Percentiles rank a stretch among this genome's conserved stretches.
phyloP scores from a whole-genome alignment of 257 asterid species.

The Knoxia roxburghii region DNA sequence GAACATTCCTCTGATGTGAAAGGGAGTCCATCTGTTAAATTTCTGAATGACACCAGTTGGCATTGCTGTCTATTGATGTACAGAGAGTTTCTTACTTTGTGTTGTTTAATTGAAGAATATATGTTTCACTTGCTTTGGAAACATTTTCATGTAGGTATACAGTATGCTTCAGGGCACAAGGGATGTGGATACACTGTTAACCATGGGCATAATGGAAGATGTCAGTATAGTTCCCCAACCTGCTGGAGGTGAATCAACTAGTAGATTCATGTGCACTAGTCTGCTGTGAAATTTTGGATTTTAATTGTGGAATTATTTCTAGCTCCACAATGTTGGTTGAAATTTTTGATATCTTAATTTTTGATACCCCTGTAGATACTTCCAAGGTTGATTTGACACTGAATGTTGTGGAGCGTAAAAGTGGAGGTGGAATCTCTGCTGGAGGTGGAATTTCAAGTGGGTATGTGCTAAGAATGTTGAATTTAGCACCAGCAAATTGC shows the following conservation, averaged over 20 bases:
- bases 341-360: neutral
- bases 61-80: neutral
- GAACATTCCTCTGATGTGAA: neutral
- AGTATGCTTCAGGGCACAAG: slow-evolving; percentile 98
- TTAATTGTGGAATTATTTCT: neutral
- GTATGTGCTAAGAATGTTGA: slow-evolving; percentile 43
- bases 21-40: neutral
- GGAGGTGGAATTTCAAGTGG: slow-evolving; percentile 99
- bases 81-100: neutral
- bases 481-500: neutral
- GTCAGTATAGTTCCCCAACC: slow-evolving; percentile 98
- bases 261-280: neutral
- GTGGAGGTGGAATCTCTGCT: slow-evolving; percentile 85
- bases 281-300: neutral
- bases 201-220: slow-evolving; percentile 97
- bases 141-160: slow-evolving; percentile 57
- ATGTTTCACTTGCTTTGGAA: neutral
- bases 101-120: neutral
- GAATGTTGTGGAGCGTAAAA: slow-evolving; percentile 93
- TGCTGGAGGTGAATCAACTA: slow-evolving; percentile 61
- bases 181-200: slow-evolving; percentile 86
- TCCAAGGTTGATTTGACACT: slow-evolving; percentile 89
- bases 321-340: neutral
- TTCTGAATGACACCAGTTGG: neutral
- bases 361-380: slow-evolving; percentile 40